Evolutionary conservation across 202 grass and related monocot species (phyloP).

Genomic region (Dendrocalamus latiflorus): DNA sequence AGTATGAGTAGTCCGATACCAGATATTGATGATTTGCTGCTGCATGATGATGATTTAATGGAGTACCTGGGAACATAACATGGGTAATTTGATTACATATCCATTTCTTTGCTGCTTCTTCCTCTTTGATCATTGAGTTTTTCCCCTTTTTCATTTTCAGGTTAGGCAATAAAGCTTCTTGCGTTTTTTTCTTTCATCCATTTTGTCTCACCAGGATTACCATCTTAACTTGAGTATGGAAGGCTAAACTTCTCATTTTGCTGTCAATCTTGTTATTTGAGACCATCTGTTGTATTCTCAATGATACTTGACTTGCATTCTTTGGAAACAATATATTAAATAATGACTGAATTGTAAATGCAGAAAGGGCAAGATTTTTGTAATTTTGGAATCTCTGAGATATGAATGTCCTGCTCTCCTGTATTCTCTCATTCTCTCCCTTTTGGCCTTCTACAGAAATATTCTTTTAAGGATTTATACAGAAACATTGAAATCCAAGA

Average conservation of each 20-base stretch:
- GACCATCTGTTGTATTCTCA: conserved; percentile 28
- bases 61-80: conserved; percentile 90
- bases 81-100: conserved; percentile 50
- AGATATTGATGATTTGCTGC: conserved; percentile 72
- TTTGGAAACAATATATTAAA: conserved; percentile 36
- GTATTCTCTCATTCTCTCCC: neutral
- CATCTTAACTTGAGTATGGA: conserved; percentile 41
- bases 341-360: conserved; percentile 30
- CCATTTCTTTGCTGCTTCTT: conserved; percentile 15
- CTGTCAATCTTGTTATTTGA: conserved; percentile 3
- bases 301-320: conserved; percentile 31
- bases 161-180: conserved; percentile 11
- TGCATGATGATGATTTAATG: conserved; percentile 97
- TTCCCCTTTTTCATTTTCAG: conserved; percentile 26
- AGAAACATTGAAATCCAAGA: conserved; percentile 18
- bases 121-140: conserved; percentile 16
- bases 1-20: conserved; percentile 76
- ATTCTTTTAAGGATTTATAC: neutral
- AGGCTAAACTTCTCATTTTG: conserved; percentile 40
- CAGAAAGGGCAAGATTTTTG: conserved; percentile 12
- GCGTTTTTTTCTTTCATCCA: conserved; percentile 16
- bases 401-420: conserved; percentile 8
- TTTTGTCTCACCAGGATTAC: conserved; percentile 19
- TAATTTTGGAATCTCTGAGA: conserved; percentile 14
- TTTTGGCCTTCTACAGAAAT: conserved; percentile 21